These are phyloP conservation scores for Jamesozyma hellenica DNA, from an alignment of 805 yeast species.

Conservation along the genomic window DNA sequence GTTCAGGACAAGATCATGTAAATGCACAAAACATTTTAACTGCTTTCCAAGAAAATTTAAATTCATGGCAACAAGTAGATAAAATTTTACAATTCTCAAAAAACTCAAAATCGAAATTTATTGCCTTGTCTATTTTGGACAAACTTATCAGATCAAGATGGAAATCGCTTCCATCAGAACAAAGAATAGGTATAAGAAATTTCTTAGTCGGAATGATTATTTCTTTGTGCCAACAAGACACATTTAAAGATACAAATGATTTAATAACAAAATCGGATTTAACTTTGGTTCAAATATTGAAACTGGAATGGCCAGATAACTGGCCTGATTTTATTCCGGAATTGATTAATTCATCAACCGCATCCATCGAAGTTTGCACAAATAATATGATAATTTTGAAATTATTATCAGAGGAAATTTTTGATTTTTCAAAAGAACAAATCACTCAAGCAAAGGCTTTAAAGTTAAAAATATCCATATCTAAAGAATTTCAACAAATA, in stretches of 20 bases:
- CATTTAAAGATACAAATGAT: constrained; percentile 57
- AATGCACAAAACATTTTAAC: constrained; percentile 61
- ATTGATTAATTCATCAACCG: constrained; percentile 67
- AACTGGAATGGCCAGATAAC: constrained; percentile 96
- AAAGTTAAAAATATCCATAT: constrained; percentile 67
- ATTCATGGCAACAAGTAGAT: constrained; percentile 88
- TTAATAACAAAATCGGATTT: constrained; percentile 85
- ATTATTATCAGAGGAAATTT: constrained; percentile 83
- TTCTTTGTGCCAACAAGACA: constrained; percentile 55
- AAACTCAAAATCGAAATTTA: constrained; percentile 78
- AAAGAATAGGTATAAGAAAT: constrained; percentile 82
- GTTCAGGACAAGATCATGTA: constrained; percentile 54
- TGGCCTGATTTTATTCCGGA: constrained; percentile 97
- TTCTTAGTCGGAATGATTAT: constrained; percentile 89
- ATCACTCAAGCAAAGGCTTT: constrained; percentile 90
- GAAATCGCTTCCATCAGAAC: constrained; percentile 81
- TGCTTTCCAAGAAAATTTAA: constrained; percentile 83
- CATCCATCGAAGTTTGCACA: constrained; percentile 86
- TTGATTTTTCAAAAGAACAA: constrained; percentile 82
- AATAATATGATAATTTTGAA: constrained; percentile 87
- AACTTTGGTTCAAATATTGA: constrained; percentile 82
- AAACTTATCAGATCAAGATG: constrained; percentile 80
- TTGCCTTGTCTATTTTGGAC: constrained; percentile 82
- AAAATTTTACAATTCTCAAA: constrained; percentile 65
- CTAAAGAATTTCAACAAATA: constrained; percentile 81